phyloP scores from a whole-genome alignment of 257 asterid genomes.

The Solanum medicagineum region DNA sequence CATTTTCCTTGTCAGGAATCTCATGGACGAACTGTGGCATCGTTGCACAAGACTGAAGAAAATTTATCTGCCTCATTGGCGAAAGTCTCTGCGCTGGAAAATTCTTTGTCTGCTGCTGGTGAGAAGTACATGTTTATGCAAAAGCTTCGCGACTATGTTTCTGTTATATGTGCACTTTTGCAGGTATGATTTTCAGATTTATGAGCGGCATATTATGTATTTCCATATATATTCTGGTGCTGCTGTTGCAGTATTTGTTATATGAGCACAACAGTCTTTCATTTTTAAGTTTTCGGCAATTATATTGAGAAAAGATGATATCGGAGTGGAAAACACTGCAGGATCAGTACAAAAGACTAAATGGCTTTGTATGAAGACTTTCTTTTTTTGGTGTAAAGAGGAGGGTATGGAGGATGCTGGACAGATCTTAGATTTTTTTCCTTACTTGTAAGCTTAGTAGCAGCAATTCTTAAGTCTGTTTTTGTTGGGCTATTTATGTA shows the following conservation, averaged over 20 bases:
- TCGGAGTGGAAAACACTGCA: too few species aligned
- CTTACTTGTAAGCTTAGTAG: too few species aligned
- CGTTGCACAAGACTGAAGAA: slow-evolving; percentile 58
- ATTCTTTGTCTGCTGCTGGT: slow-evolving; percentile 75
- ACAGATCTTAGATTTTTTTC: too few species aligned
- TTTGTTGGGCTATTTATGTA: too few species aligned
- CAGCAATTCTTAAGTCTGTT: too few species aligned
- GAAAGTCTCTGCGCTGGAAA: slow-evolving; percentile 60
- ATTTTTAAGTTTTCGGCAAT: background rate
- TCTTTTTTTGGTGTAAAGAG: too few species aligned
- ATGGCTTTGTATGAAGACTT: too few species aligned
- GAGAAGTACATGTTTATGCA: slow-evolving; percentile 99
- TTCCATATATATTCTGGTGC: slow-evolving; percentile 4
- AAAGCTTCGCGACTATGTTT: slow-evolving; percentile 95
- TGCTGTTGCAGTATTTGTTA: background rate
- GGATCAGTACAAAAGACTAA: too few species aligned
- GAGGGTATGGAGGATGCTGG: too few species aligned
- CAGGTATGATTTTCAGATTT: slow-evolving; percentile 66
- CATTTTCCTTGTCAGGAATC: slow-evolving; percentile 41
- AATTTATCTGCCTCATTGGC: slow-evolving; percentile 63
- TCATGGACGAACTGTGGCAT: slow-evolving; percentile 45
- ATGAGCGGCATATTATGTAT: slow-evolving; percentile 3
- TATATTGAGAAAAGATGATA: background rate
- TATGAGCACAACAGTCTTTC: background rate
- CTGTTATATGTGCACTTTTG: slow-evolving; percentile 87